Base-by-base conservation (phyloP, 305 asterid genomes). In the Euphrasia arctica region DNA sequence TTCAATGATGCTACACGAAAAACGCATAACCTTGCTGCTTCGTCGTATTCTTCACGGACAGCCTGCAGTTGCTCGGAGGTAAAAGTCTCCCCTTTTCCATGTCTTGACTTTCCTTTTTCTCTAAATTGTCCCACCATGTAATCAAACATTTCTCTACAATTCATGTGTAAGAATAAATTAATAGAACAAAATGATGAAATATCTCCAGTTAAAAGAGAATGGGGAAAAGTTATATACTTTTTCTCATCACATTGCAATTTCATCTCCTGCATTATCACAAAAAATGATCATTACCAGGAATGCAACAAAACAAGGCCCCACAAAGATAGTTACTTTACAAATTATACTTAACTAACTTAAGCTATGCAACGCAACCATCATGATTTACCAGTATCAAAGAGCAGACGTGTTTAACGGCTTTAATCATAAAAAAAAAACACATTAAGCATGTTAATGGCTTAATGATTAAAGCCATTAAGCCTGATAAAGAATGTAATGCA, bases 161-260 rank as follows among this genome's bases (percentile, higher is more conserved):
- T 64, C 54, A 71, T 69, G 67, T 73, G 65, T 65, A 70, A 28
- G 63, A 62, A 69, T 69, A 64, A 60, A 54, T 62, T 63, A 60
- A 66, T 59, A 54, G 52, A 50, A 48, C 59, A 62, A 13, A 52
- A 62, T 27, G 50, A 59, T n/a, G 72, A 49, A 54, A 63, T 45
- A 54, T 50, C 25, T 58, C 36, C 43, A 51, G 54, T 1, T 15
- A 47, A 54, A 62, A 13, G 63, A 52, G 15, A 66, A 12, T 45
- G 75, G 15, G 67, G 34, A 63, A 39, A 28, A n/a, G n/a, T n/a
- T 27, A 49, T 39, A 7, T 70, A 87, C 93, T 89, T 87, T 80
- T 89, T 89, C 72, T 86, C 97, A 73, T 89, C 93, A 8, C 93
- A 85, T 73, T 81, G 95, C 82, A 86, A 77, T 77, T 89, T 89